Conservation (phyloP, 2,329 filamentous ascomycete species). For the Endoconidiophora laricicola region DNA sequence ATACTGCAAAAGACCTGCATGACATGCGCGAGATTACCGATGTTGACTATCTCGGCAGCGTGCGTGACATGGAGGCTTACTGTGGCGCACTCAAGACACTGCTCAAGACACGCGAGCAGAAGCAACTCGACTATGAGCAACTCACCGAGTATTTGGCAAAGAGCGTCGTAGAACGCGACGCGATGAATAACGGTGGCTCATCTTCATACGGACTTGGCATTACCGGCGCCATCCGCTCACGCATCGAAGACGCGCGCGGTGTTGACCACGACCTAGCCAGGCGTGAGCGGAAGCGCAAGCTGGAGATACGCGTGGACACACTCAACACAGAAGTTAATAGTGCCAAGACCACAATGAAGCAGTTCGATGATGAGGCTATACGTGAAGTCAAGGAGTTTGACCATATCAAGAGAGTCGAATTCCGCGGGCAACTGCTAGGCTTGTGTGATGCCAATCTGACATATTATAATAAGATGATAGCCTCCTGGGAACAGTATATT, state of each 20-base stretch:
- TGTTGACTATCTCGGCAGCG: slow-evolving; percentile 81
- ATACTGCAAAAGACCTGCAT: slow-evolving; percentile 62
- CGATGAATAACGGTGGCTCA: slow-evolving; percentile 46
- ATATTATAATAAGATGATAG: slow-evolving; percentile 67
- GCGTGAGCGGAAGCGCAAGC: slow-evolving; percentile 57
- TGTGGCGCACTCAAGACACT: slow-evolving; percentile 73
- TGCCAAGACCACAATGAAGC: slow-evolving; percentile 71
- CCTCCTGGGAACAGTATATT: slow-evolving; percentile 83
- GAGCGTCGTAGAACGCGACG: slow-evolving; percentile 71
- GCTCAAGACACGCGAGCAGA: slow-evolving; percentile 86
- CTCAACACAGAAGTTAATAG: slow-evolving; percentile 77
- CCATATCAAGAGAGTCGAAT: slow-evolving; percentile 86
- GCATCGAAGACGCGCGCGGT: slow-evolving; percentile 90
- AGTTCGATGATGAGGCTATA: slow-evolving; percentile 92
- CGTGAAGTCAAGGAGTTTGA: slow-evolving; percentile 90
- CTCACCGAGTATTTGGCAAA: slow-evolving; percentile 92
- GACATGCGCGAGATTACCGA: slow-evolving; percentile 81
- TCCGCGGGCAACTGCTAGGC: slow-evolving; percentile 69
- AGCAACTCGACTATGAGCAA: slow-evolving; percentile 93
- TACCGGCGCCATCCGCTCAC: slow-evolving; percentile 74
- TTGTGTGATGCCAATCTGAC: slow-evolving; percentile 72
- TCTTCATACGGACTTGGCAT: slow-evolving; percentile 34
- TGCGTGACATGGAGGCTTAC: slow-evolving; percentile 93
- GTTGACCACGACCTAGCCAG: slow-evolving; percentile 90
- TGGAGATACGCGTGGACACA: slow-evolving; percentile 85